Percentiles rank a stretch among this genome's conserved stretches.
Evolutionary conservation across 148 eudicot species (phyloP).

Genomic region (Rhododendron molle): DNA sequence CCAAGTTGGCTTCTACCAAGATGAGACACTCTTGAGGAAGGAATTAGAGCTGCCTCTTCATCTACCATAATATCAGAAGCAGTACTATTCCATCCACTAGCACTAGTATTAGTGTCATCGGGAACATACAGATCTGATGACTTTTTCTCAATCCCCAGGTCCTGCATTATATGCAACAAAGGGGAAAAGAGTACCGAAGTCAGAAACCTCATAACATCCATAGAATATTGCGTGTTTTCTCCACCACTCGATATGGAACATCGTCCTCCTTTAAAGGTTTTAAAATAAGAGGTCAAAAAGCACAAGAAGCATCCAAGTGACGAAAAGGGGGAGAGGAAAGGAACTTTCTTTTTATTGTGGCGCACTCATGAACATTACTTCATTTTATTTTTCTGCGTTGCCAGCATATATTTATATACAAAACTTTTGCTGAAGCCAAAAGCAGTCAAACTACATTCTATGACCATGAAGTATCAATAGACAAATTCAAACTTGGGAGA

Average conservation of each 20-base stretch:
- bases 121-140: slow-evolving; percentile 43
- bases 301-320: background rate
- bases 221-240: background rate
- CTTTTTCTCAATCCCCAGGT: slow-evolving; percentile 44
- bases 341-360: background rate
- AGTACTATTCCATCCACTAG: slow-evolving; percentile 21
- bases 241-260: background rate
- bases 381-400: background rate
- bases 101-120: slow-evolving; percentile 17
- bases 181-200: background rate
- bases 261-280: background rate
- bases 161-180: slow-evolving; percentile 25
- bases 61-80: slow-evolving; percentile 33
- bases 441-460: background rate
- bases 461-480: background rate
- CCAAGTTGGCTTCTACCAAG: slow-evolving; percentile 38
- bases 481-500: background rate
- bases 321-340: background rate
- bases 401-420: background rate
- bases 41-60: slow-evolving; percentile 54
- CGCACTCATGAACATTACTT: background rate
- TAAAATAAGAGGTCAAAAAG: background rate
- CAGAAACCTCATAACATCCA: background rate
- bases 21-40: slow-evolving; percentile 42
- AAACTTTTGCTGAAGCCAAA: background rate